Base-by-base conservation (phyloP, 306 rosid genomes). In the Quercus wislizeni region DNA sequence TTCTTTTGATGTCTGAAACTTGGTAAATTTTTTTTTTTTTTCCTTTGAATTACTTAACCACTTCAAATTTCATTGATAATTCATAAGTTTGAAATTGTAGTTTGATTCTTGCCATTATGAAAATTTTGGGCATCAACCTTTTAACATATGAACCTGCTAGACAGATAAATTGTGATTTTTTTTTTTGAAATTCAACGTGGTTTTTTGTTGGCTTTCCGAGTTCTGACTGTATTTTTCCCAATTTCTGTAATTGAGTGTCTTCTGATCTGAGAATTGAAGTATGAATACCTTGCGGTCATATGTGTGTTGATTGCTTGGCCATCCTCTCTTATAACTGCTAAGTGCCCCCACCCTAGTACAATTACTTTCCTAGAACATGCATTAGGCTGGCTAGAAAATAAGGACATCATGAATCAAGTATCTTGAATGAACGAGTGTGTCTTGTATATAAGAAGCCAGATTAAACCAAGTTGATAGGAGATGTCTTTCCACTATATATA, bases 71-170 rank as follows among this genome's bases (percentile, higher is more conserved):
- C 6, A 21, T 12, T 14, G 77, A 52, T 58, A 52, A 31, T 76
- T 78, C 63, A 11, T 19, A 27, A 23, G 73, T 55, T 77, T 71
- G 72, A 59, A 27, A 65, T 43, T 82, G 11, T 15, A 18, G 54
- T 55, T 56, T 80, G 41, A 74, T 15, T 84, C 27, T 52, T 65
- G 69, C 41, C 65, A 27, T 14, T 54, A 17, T 6, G 33, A 19
- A 71, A 54, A 1, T 0, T 25, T 72, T 38, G 74, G 74, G 9
- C 55, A 28, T 76, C 68, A 38, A 65, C 27, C 6, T 65, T 41
- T 67, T 18, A 64, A 52, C 46, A 43, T 21, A 10, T 41, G 38
- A 43, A 56, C 71, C 46, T 62, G 77, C 55, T 75, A 54, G 46
- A 18, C 9, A 68, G 55, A 49, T 78, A 63, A 78, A 41, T 21